A percentile compares a stretch with the other conserved stretches of the same genome.
Conservation (phyloP, 768 basidiomycete genomes). For the Tricholoma bakamatsutake region DNA sequence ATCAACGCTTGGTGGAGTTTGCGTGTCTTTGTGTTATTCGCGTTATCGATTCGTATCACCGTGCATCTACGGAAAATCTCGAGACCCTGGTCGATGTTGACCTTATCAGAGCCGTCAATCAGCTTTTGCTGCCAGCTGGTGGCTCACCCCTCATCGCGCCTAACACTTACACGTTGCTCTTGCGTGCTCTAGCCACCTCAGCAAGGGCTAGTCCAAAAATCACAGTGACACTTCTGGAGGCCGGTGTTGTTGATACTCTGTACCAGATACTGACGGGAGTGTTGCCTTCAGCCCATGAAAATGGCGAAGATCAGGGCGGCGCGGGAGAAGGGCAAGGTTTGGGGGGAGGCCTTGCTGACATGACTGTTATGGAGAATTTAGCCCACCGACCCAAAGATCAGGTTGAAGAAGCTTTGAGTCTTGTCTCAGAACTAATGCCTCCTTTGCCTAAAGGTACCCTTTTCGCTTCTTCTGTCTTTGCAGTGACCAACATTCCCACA, state of each 20-base stretch:
- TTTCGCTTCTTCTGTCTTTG: not conserved
- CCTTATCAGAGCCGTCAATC: conserved; percentile 77
- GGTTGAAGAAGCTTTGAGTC: conserved; percentile 86
- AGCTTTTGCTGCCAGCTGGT: conserved; percentile 78
- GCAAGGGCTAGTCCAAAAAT: conserved; percentile 87
- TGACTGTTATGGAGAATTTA: conserved; percentile 97
- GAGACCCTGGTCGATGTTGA: conserved; percentile 80
- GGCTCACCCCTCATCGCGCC: conserved; percentile 82
- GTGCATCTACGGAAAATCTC: conserved; percentile 77
- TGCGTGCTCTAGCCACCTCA: conserved; percentile 84
- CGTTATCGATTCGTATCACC: conserved; percentile 87
- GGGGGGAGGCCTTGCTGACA: conserved; percentile 86
- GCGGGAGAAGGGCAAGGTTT: conserved; percentile 66
- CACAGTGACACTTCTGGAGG: conserved; percentile 80
- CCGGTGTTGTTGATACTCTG: conserved; percentile 86
- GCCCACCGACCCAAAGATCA: conserved; percentile 97
- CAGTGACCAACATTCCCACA: conserved; percentile 6
- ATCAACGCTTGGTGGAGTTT: conserved; percentile 96
- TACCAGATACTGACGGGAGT: conserved; percentile 97
- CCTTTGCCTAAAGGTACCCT: conserved; percentile 82
- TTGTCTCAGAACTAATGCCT: conserved; percentile 89
- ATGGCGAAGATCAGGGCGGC: conserved; percentile 55
- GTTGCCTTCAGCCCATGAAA: conserved; percentile 58
- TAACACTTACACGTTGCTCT: conserved; percentile 82
- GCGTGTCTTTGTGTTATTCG: conserved; percentile 94